Percentiles rank a stretch among this genome's conserved stretches.
These are phyloP conservation scores for Trifolium subterraneum DNA, from an alignment of 306 rosid species.

Conservation along the genomic window DNA sequence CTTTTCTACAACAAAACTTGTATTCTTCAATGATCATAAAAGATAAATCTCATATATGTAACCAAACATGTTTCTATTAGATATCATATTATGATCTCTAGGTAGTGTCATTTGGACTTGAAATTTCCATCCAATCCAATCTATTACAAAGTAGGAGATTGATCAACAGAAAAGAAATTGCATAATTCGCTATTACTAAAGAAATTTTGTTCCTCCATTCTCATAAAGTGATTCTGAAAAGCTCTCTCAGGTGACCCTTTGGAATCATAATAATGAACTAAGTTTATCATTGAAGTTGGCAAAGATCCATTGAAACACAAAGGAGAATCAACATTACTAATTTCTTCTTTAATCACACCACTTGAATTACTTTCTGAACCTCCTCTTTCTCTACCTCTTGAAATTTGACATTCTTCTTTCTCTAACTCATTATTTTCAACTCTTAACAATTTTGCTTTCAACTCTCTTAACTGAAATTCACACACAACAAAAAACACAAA, in stretches of 20 bases:
- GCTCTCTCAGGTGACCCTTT: slow-evolving; percentile 42
- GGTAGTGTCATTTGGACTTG: slow-evolving; percentile 29
- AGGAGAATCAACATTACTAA: slow-evolving; percentile 46
- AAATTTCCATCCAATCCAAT: slow-evolving; percentile 24
- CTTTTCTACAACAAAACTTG: neutral
- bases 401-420: slow-evolving; percentile 52
- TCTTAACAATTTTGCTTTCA: slow-evolving; percentile 52
- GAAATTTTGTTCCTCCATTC: slow-evolving; percentile 61
- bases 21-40: neutral
- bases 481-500: neutral
- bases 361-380: slow-evolving; percentile 51
- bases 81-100: slow-evolving; percentile 16
- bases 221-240: slow-evolving; percentile 52
- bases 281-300: slow-evolving; percentile 46
- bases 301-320: slow-evolving; percentile 47
- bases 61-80: slow-evolving; percentile 1
- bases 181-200: slow-evolving; percentile 54
- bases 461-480: slow-evolving; percentile 54
- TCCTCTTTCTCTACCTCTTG: slow-evolving; percentile 36
- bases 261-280: slow-evolving; percentile 57
- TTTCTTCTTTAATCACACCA: slow-evolving; percentile 53
- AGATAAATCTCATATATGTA: neutral
- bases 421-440: slow-evolving; percentile 43
- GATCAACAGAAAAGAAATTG: slow-evolving; percentile 78
- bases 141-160: slow-evolving; percentile 66